These are phyloP conservation scores for Urtica urens DNA, from an alignment of 306 rosid species.

Conservation along the genomic window DNA sequence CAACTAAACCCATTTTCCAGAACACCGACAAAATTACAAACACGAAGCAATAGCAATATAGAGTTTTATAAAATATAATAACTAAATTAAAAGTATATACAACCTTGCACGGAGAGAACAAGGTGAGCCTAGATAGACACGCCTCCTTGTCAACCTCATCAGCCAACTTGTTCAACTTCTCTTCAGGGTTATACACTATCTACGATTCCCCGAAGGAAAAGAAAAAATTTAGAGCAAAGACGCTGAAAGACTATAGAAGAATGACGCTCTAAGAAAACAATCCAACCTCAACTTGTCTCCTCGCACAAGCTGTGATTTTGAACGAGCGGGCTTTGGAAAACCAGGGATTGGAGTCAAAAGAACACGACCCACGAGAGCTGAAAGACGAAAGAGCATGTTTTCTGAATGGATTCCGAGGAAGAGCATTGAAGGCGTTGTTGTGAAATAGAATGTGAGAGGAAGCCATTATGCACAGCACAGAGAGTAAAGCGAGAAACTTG, in stretches of 20 bases:
- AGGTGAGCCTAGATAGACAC: slow-evolving; percentile 76
- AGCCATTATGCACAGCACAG: slow-evolving; percentile 33
- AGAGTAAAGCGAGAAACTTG: neutral
- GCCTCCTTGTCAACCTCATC: slow-evolving; percentile 57
- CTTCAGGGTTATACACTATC: slow-evolving; percentile 73
- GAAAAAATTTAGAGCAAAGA: neutral
- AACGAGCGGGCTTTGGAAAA: slow-evolving; percentile 22
- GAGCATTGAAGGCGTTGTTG: slow-evolving; percentile 30
- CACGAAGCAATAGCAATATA: slow-evolving; percentile 3
- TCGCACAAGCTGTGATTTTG: slow-evolving; percentile 35
- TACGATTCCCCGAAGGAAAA: slow-evolving; percentile 24
- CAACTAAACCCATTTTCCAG: slow-evolving; percentile 11
- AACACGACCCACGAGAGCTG: slow-evolving; percentile 31
- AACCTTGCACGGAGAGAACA: slow-evolving; percentile 96
- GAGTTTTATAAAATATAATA: slow-evolving; percentile 3
- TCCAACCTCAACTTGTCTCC: slow-evolving; percentile 55
- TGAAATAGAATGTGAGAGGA: slow-evolving; percentile 40
- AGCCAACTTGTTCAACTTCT: slow-evolving; percentile 70
- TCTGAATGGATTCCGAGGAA: slow-evolving; percentile 23
- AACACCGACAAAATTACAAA: slow-evolving; percentile 8
- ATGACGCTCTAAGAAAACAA: neutral
- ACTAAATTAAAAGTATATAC: too few relatives aligned
- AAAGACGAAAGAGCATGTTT: slow-evolving; percentile 19
- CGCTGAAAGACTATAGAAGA: neutral
- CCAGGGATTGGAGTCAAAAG: slow-evolving; percentile 25